Conservation (phyloP, 2,329 filamentous ascomycete genomes). For the Monosporascus sp. region DNA sequence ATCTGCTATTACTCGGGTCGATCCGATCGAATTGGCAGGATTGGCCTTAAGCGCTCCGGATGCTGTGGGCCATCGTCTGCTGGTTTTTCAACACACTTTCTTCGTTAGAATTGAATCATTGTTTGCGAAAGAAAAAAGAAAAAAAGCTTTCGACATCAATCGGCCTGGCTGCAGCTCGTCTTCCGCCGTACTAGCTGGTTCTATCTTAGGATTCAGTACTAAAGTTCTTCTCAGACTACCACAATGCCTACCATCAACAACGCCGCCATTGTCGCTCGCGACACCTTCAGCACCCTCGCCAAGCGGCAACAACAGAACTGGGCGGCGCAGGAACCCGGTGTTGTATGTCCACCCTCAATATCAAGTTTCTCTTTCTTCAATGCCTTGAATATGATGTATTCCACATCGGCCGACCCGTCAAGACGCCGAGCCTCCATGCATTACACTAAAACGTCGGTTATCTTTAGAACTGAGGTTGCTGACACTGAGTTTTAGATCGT, state of each 20-base stretch:
- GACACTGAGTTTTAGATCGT: conserved; percentile 1
- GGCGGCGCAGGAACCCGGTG: conserved; percentile 12
- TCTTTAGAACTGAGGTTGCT: background rate
- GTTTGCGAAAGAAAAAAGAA: background rate
- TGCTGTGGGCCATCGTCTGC: too few relatives aligned
- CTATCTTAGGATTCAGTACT: conserved; percentile 5
- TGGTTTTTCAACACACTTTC: background rate
- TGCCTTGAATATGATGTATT: background rate
- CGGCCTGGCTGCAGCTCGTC: conserved; percentile 1
- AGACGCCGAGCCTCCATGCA: too few relatives aligned
- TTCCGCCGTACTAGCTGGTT: background rate
- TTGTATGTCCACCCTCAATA: background rate
- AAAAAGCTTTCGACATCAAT: conserved; percentile 4
- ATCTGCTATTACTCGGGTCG: background rate
- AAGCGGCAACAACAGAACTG: conserved; percentile 25
- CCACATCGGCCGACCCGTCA: too few relatives aligned
- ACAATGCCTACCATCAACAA: conserved; percentile 30
- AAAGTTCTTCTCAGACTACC: conserved; percentile 10
- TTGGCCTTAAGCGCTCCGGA: background rate
- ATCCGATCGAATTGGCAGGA: background rate
- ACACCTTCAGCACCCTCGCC: conserved; percentile 22
- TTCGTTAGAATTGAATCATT: background rate
- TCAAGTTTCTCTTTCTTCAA: too few relatives aligned
- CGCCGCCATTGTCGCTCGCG: conserved; percentile 27
- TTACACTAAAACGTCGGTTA: too few relatives aligned